phyloP scores from a whole-genome alignment of 495 filamentous ascomycete genomes.

The Trichoderma erinaceum region DNA sequence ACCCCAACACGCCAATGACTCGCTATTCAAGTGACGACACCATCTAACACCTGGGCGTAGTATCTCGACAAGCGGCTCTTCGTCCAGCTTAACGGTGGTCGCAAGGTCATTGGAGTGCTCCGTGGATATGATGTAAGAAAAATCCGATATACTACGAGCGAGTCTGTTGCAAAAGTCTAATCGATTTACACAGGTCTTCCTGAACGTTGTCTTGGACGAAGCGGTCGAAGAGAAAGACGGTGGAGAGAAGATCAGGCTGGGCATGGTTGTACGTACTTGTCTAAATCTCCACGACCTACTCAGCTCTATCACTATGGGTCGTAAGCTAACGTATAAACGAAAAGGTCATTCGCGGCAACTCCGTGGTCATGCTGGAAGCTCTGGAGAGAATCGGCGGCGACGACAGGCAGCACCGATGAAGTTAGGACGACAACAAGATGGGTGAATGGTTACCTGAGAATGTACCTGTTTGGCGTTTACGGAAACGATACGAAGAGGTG shows the following conservation, averaged over 20 bases:
- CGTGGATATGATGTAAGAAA: conserved; percentile 85
- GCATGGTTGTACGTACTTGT: conserved; percentile 73
- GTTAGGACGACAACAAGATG: conserved; percentile 3
- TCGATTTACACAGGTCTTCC: conserved; percentile 65
- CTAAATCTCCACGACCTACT: not conserved
- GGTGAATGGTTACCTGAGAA: conserved; percentile 11
- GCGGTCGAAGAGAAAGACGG: conserved; percentile 93
- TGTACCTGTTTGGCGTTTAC: conserved; percentile 3
- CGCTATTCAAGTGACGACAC: conserved; percentile 15
- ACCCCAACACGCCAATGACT: not conserved
- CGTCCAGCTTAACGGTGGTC: conserved; percentile 93
- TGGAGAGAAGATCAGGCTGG: conserved; percentile 83
- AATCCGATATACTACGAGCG: not conserved
- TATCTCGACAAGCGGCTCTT: conserved; percentile 99
- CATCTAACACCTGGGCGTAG: conserved; percentile 37
- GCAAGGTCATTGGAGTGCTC: conserved; percentile 91
- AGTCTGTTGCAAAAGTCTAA: not conserved
- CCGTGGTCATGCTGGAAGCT: conserved; percentile 92
- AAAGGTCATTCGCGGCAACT: conserved; percentile 81
- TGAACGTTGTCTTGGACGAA: conserved; percentile 97
- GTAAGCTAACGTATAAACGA: not conserved
- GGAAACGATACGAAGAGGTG: conserved; percentile 4
- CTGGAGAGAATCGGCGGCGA: conserved; percentile 52
- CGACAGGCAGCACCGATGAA: conserved; percentile 22
- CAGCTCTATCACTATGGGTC: not conserved